Base-by-base conservation (phyloP, 2,329 filamentous ascomycete species). In the Xylariaceae sp. region DNA sequence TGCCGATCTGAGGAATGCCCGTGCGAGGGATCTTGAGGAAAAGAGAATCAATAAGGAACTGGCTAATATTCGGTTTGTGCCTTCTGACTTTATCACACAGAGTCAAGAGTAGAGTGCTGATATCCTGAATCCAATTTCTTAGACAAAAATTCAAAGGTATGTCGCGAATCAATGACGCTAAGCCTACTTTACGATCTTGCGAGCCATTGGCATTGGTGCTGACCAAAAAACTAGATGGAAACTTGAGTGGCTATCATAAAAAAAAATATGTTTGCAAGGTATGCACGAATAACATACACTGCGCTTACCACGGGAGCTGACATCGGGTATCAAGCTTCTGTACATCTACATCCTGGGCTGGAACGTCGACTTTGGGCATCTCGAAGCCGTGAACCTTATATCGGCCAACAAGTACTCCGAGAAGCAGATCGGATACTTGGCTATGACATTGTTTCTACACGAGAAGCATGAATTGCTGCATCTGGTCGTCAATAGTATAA, bases 261-360 rank as follows among this genome's bases (percentile, higher is more conserved):
- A 98, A 98, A 79, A 98, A 98, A 86, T 98, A 98, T 64, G 93
- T 98, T 53, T 98, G 93, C 87, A 98, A 98, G 74, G 78, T 81
- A 69, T 32, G 29, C 17, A 17, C 37, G 34, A 11, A 26, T 26
- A 6, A n/a, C n/a, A 11, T 11, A 11, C 22, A 6, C 11, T 11
- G 6, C 22, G 22, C 6, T 11, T 26, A 11, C 6, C 11, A 26
- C 11, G 6, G 11, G 45, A 34, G 48, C 56, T 63, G 51, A 64
- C 43, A 32, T 22, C 19, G 8, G 6, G 22, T n/a, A n/a, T 12
- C 39, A 51, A 79, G 82, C 81, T 98, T 54, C 76, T 98, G 48
- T 98, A 98, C 66, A 97, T 98, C 59, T 98, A 98, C 67, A 98
- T 98, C 46, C 79, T 98, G 51, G 93, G 93, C 37, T 98, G 93